Conservation (phyloP, 257 asterid genomes). For the Osmanthus fragrans region DNA sequence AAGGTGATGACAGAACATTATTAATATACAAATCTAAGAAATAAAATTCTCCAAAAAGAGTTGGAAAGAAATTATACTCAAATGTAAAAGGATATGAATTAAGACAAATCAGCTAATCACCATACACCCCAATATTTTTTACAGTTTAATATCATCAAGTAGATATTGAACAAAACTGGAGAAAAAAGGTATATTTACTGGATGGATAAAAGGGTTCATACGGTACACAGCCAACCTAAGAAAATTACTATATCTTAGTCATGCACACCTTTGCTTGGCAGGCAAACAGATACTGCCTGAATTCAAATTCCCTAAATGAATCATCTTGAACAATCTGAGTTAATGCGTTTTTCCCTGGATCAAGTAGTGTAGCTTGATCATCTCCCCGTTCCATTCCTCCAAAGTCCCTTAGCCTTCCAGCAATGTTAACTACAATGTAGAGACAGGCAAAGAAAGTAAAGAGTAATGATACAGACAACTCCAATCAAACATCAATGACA, state of each 20-base stretch:
- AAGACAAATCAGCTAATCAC: slow-evolving; percentile 11
- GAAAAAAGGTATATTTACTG: slow-evolving; percentile 10
- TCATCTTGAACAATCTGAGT: slow-evolving; percentile 87
- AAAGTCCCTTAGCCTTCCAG: slow-evolving; percentile 75
- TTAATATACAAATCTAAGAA: slow-evolving; percentile 23
- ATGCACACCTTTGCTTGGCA: slow-evolving; percentile 92
- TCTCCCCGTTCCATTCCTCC: slow-evolving; percentile 89
- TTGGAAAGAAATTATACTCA: slow-evolving; percentile 1
- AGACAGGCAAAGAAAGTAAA: slow-evolving; percentile 27
- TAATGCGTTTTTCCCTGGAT: slow-evolving; percentile 69
- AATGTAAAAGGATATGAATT: neutral
- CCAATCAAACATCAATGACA: neutral
- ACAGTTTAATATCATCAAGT: slow-evolving; percentile 19
- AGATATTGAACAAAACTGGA: slow-evolving; percentile 9
- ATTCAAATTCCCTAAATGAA: slow-evolving; percentile 94
- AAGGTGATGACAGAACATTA: slow-evolving; percentile 29
- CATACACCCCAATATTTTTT: neutral
- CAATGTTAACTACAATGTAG: slow-evolving; percentile 59
- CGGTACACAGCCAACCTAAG: slow-evolving; percentile 30
- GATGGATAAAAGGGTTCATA: slow-evolving; percentile 14
- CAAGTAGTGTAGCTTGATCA: slow-evolving; percentile 86
- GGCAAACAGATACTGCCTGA: slow-evolving; percentile 96
- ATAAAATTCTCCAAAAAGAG: slow-evolving; percentile 20
- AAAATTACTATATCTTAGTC: slow-evolving; percentile 21
- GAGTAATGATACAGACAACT: slow-evolving; percentile 3